Evolutionary conservation across 2,329 filamentous ascomycete genomes (phyloP).

Genomic region (Exophiala viscosa): DNA sequence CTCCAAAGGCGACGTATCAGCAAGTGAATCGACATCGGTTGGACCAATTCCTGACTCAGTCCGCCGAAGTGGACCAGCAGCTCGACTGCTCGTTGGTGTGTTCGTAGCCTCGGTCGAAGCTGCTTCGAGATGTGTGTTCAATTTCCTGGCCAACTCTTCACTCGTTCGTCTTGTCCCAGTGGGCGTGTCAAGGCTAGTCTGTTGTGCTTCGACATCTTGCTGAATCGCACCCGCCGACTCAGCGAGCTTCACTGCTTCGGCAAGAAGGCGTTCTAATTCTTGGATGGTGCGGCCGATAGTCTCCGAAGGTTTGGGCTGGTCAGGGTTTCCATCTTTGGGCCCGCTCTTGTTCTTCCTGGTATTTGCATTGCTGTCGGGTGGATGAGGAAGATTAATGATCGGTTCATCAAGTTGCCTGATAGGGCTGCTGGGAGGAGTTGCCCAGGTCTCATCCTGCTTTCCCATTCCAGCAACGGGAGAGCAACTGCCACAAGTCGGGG

Average conservation of each 20-base stretch:
- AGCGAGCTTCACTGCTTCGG: slow-evolving; percentile 37
- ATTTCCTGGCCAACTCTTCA: neutral
- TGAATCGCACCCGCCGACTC: slow-evolving; percentile 12
- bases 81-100: neutral
- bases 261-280: slow-evolving; percentile 35
- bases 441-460: neutral
- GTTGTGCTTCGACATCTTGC: neutral
- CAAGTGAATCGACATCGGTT: too few relatives aligned
- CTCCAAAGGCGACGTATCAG: too few relatives aligned
- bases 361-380: too few relatives aligned
- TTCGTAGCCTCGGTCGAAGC: neutral
- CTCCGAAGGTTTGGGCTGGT: slow-evolving; percentile 11
- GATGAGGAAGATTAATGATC: too few relatives aligned
- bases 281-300: slow-evolving; percentile 36
- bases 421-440: too few relatives aligned
- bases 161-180: neutral
- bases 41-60: too few relatives aligned
- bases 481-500: too few relatives aligned
- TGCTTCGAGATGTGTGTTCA: neutral
- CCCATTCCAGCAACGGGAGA: too few relatives aligned
- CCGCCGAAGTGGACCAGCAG: neutral
- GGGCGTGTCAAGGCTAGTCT: neutral
- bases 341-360: neutral
- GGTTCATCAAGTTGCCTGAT: too few relatives aligned
- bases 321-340: neutral